phyloP scores from a whole-genome alignment of 2,329 filamentous ascomycete genomes.

The Lachnellula hyalina region DNA sequence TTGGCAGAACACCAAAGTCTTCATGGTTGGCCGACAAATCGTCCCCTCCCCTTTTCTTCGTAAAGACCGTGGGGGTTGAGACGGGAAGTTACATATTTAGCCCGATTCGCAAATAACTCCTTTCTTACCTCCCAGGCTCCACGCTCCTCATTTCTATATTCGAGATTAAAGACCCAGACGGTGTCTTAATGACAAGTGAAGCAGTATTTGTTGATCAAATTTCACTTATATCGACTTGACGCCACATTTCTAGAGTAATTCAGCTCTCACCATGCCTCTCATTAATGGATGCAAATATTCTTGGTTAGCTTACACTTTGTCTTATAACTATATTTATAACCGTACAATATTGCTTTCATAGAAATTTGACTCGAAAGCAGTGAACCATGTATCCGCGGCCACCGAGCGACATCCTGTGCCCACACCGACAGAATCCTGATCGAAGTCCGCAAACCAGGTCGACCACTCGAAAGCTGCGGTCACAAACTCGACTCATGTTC shows the following conservation, averaged over 20 bases:
- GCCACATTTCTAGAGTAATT: not conserved
- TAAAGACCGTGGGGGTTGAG: not conserved
- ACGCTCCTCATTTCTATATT: not conserved
- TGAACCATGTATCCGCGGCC: conserved; percentile 28
- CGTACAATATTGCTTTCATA: not conserved
- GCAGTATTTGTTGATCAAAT: not conserved
- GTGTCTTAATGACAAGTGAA: not conserved
- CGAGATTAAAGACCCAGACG: not conserved
- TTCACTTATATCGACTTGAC: not conserved
- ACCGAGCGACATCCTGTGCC: conserved; percentile 24
- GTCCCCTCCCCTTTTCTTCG: not conserved
- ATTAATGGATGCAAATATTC: conserved; percentile 28
- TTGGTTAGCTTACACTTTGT: conserved; percentile 17
- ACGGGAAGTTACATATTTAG: not conserved
- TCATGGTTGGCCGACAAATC: not conserved
- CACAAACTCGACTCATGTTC: conserved; percentile 22
- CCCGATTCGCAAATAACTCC: not conserved
- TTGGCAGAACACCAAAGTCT: not conserved
- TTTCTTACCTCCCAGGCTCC: not conserved
- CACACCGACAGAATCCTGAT: conserved; percentile 25
- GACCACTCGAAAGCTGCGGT: conserved; percentile 26
- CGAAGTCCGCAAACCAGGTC: conserved; percentile 27
- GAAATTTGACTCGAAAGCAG: conserved; percentile 8
- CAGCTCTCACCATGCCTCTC: conserved; percentile 22
- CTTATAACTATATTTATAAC: not conserved